Percentiles rank a stretch among this genome's conserved stretches.
phyloP scores from a whole-genome alignment of 2,329 filamentous ascomycete species.

The Neofusicoccum laricinum region DNA sequence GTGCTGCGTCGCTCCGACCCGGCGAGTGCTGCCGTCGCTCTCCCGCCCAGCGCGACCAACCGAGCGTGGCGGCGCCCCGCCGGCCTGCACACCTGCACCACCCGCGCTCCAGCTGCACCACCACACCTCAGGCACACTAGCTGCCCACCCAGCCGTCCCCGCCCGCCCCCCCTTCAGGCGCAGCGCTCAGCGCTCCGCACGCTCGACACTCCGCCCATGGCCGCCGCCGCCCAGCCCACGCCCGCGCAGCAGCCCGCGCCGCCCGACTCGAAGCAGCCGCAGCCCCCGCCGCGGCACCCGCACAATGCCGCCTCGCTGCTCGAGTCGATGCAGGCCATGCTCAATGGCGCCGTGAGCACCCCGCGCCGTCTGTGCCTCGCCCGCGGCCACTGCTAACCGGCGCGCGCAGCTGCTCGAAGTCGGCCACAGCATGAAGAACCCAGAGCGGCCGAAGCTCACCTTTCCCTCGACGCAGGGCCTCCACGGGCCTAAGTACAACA shows the following conservation, averaged over 20 bases:
- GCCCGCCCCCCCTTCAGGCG: not conserved
- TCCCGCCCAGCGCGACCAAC: not conserved
- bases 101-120: not conserved
- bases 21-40: not conserved
- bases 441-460: constrained; percentile 14
- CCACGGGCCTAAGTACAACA: constrained; percentile 38
- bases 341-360: constrained; percentile 46
- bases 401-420: constrained; percentile 1
- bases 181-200: not conserved
- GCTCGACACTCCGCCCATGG: not conserved
- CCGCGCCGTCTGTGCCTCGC: not conserved
- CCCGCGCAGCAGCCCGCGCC: not conserved
- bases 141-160: not conserved
- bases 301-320: constrained; percentile 25
- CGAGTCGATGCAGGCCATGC: constrained; percentile 45
- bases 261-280: not conserved
- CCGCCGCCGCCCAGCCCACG: not conserved
- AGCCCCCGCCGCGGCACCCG: not conserved
- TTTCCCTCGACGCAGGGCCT: constrained; percentile 46
- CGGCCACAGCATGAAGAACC: constrained; percentile 16
- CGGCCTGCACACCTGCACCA: not conserved
- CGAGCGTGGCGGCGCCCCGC: not conserved
- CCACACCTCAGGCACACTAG: too few relatives aligned
- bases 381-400: not conserved
- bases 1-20: not conserved